Base-by-base conservation (phyloP, 805 yeast genomes). In the Kazachstania kunashirensis region DNA sequence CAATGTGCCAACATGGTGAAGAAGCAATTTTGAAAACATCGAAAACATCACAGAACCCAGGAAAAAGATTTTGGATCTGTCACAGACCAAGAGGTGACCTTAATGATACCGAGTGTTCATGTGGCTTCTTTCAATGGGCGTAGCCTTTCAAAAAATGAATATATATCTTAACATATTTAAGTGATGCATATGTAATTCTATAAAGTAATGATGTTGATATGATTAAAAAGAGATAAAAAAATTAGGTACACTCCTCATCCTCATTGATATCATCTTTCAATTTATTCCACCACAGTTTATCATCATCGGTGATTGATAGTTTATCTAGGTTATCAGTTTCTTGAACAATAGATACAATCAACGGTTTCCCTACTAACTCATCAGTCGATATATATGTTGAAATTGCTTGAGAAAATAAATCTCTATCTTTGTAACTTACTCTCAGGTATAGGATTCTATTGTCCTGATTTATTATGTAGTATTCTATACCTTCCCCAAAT, bases 11-110 rank as follows among this genome's bases (percentile, higher is more conserved):
- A 23, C 79, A 75, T 46, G 53, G 62, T 5, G 66, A 67, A 33
- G 59, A 62, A n/a, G 66, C 76, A 24, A 53, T 65, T 4, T 43
- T 74, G 31, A 59, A 68, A 42, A 65, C 73, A 0, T 71, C 75
- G 0, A 63, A 53, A 44, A 67, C 70, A 1, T 37, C 50, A 4
- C 52, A 57, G 18, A 70, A 69, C 39, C 66, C 60, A 26, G 79
- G 79, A 0, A 62, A 58, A 36, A 70, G 66, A 43, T 75, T 75
- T 44, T 75, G 79, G 79, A 62, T 70, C 16, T 75, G 80, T 48
- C 42, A 61, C 0, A 57, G 63, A 41, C 61, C 65, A 2, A 46
- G 53, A 44, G 65, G 65, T 15, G 45, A 43, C 18, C 41, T 46
- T 5, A 43, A 40, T 13, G 50, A 57, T 33, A 23, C 41, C 7